Conservation (phyloP, 768 basidiomycete species). For the Krasilnikovozyma curviuscula region DNA sequence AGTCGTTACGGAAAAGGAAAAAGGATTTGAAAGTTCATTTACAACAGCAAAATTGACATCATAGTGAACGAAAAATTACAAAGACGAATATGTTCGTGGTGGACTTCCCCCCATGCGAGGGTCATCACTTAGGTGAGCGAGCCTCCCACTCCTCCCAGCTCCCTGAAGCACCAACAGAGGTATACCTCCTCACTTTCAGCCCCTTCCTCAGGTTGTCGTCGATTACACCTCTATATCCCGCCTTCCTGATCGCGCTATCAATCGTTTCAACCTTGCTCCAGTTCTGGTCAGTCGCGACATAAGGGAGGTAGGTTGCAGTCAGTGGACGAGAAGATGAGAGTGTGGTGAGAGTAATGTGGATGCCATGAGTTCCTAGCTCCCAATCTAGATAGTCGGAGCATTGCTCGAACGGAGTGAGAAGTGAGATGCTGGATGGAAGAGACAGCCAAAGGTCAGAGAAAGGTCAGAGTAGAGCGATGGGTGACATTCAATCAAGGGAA, state of each 20-base stretch:
- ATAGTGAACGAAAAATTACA: too few relatives aligned
- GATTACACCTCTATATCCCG: conserved; percentile 38
- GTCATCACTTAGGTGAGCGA: too few relatives aligned
- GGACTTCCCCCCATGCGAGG: too few relatives aligned
- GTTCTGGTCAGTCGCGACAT: conserved; percentile 78
- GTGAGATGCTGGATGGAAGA: conserved; percentile 45
- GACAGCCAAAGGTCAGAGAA: neutral
- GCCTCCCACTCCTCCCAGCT: too few relatives aligned
- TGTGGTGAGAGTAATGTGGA: conserved; percentile 51
- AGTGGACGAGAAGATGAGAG: conserved; percentile 31
- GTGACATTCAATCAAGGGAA: neutral
- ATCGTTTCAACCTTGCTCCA: conserved; percentile 83
- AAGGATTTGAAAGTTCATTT: too few relatives aligned
- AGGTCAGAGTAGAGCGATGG: neutral
- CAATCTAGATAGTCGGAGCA: conserved; percentile 74
- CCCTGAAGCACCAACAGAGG: too few relatives aligned
- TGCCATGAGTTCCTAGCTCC: conserved; percentile 80
- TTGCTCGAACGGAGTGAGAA: conserved; percentile 83
- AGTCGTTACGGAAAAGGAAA: too few relatives aligned
- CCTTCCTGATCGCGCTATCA: conserved; percentile 79
- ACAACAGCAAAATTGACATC: too few relatives aligned
- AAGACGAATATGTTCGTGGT: too few relatives aligned
- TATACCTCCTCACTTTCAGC: too few relatives aligned
- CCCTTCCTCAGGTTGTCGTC: conserved; percentile 19
- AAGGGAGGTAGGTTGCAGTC: conserved; percentile 78